A percentile compares a stretch with the other conserved stretches of the same genome.
Conservation (phyloP, 2,329 filamentous ascomycete species). For the Phaeosphaeriaceae sp. region DNA sequence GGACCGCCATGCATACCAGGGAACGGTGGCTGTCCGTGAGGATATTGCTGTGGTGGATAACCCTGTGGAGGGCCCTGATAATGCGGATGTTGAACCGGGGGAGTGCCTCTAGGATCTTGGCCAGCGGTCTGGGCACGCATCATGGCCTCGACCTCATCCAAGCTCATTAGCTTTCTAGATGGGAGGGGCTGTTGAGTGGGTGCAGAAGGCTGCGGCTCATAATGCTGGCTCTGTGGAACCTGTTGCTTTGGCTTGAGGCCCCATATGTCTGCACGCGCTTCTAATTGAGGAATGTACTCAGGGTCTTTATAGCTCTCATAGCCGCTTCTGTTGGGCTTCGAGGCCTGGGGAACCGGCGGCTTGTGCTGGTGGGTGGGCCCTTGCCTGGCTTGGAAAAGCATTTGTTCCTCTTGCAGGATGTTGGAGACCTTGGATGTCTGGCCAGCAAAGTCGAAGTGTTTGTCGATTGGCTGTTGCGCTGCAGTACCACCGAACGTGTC, state of each 20-base stretch:
- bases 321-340: constrained; percentile 74
- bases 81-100: constrained; percentile 38
- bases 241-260: constrained; percentile 71
- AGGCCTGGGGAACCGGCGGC: constrained; percentile 51
- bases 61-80: constrained; percentile 7
- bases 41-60: constrained; percentile 32
- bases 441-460: constrained; percentile 97
- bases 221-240: constrained; percentile 42
- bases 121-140: constrained; percentile 74
- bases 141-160: constrained; percentile 95
- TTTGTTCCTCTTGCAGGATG: constrained; percentile 89
- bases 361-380: constrained; percentile 54
- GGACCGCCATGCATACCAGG: constrained; percentile 48
- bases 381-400: constrained; percentile 79
- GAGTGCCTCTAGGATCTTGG: constrained; percentile 21
- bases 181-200: constrained; percentile 25
- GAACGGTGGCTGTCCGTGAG: constrained; percentile 37
- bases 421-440: constrained; percentile 85
- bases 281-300: constrained; percentile 84
- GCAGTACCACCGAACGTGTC: constrained; percentile 77
- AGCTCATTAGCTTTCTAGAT: constrained; percentile 82
- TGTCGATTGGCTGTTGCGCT: constrained; percentile 68
- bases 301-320: constrained; percentile 91
- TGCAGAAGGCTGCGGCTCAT: constrained; percentile 21
- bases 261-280: constrained; percentile 94